phyloP scores from a whole-genome alignment of 257 asterid species.

The Gentiana macrophylla region DNA sequence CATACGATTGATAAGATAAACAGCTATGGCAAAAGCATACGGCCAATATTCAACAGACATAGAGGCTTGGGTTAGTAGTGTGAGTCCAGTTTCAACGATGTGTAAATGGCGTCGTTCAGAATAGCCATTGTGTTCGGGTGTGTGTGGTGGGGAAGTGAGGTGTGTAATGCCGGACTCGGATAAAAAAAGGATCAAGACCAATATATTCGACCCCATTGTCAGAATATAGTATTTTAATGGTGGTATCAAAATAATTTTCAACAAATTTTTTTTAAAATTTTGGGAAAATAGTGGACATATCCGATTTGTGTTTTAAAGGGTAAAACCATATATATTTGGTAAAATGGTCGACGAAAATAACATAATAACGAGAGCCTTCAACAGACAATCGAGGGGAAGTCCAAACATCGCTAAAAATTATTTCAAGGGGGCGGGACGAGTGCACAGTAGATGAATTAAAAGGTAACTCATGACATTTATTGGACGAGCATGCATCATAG shows the following conservation, averaged over 20 bases:
- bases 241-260: too few relatives aligned
- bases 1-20: constrained; percentile 3
- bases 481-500: not conserved
- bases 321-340: not conserved
- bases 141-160: constrained; percentile 2
- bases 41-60: not conserved
- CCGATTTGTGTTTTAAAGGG: too few relatives aligned
- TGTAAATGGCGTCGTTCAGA: too few relatives aligned
- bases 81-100: not conserved
- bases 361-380: constrained; percentile 4
- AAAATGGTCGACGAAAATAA: not conserved
- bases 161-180: too few relatives aligned
- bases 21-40: not conserved
- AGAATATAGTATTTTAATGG: not conserved
- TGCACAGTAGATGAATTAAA: too few relatives aligned
- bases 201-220: constrained; percentile 10
- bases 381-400: not conserved
- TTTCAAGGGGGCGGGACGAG: not conserved
- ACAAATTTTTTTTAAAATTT: too few relatives aligned
- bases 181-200: too few relatives aligned
- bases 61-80: not conserved
- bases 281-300: too few relatives aligned
- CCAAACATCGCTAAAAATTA: constrained; percentile 10
- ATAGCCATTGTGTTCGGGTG: constrained; percentile 1
- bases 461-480: too few relatives aligned